A percentile compares a stretch with the other conserved stretches of the same genome.
These are phyloP conservation scores for Populus hybrid DNA, from an alignment of 441 rosid species.

Conservation along the genomic window DNA sequence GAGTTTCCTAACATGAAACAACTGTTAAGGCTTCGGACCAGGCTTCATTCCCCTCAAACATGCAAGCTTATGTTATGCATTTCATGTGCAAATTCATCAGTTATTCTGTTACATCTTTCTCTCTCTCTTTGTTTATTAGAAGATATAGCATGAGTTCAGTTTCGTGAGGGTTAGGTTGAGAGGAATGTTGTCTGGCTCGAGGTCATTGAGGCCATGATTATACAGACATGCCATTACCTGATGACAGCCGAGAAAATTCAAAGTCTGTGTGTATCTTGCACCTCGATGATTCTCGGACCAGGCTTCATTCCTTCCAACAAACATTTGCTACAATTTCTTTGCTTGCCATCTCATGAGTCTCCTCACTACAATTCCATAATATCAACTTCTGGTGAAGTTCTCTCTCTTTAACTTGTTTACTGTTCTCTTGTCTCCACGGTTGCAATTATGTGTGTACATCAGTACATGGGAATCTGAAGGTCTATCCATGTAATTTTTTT, in stretches of 20 bases:
- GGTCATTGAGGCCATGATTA: slow-evolving; percentile 30
- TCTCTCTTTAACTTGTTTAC: background rate
- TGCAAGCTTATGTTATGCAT: background rate
- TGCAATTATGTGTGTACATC: background rate
- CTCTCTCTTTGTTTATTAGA: background rate
- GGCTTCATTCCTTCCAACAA: slow-evolving; percentile 59
- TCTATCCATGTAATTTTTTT: background rate
- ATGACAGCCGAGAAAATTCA: background rate
- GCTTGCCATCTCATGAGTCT: background rate
- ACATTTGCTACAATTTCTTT: slow-evolving; percentile 12
- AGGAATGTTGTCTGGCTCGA: slow-evolving; percentile 57
- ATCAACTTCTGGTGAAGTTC: background rate
- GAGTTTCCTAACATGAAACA: background rate
- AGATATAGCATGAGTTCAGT: background rate
- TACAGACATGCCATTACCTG: background rate
- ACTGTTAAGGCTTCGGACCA: slow-evolving; percentile 1
- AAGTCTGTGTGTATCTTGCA: background rate
- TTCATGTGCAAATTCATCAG: background rate
- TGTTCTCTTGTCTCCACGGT: background rate
- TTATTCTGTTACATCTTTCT: background rate
- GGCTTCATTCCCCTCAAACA: background rate
- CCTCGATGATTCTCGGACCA: slow-evolving; percentile 54
- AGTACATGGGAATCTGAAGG: background rate
- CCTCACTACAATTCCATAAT: background rate
- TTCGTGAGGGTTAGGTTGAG: slow-evolving; percentile 31